A percentile compares a stretch with the other conserved stretches of the same genome.
Evolutionary conservation across 2,329 filamentous ascomycete species (phyloP).

Genomic region (Colletotrichum filicis): DNA sequence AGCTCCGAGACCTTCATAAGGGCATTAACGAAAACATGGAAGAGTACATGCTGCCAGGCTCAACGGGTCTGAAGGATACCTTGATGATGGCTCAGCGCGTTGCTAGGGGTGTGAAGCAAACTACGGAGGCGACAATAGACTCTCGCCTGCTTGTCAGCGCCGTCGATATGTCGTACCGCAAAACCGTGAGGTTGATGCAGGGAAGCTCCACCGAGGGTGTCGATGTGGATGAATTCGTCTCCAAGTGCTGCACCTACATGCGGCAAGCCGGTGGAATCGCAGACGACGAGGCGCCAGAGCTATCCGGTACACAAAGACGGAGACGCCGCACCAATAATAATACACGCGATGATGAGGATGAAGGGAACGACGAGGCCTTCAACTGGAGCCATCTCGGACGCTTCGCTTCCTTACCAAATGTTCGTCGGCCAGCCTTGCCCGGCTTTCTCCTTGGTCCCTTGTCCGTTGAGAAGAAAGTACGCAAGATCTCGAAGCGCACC

Average conservation of each 20-base stretch:
- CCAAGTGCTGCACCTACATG: conserved; percentile 92
- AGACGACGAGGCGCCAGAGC: conserved; percentile 61
- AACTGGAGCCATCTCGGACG: conserved; percentile 89
- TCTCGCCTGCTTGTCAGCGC: conserved; percentile 85
- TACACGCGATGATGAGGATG: conserved; percentile 66
- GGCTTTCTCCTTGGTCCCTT: conserved; percentile 90
- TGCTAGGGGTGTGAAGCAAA: conserved; percentile 81
- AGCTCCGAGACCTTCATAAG: conserved; percentile 74
- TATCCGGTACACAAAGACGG: conserved; percentile 62
- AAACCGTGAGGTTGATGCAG: conserved; percentile 77
- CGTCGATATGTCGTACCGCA: conserved; percentile 83
- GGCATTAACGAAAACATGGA: conserved; percentile 74
- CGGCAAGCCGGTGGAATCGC: conserved; percentile 69
- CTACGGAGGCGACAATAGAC: conserved; percentile 89
- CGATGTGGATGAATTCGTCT: conserved; percentile 91
- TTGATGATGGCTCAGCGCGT: conserved; percentile 74
- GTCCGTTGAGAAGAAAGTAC: conserved; percentile 85
- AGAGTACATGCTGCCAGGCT: conserved; percentile 75
- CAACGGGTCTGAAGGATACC: conserved; percentile 72
- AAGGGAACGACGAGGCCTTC: conserved; percentile 80
- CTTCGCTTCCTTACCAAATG: conserved; percentile 78
- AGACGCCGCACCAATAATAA: conserved; percentile 47
- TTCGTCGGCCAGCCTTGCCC: conserved; percentile 79
- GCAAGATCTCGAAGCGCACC: conserved; percentile 76
- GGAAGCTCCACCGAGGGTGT: conserved; percentile 80